Conservation (phyloP, 1,284 basidiomycete genomes). For the Ceratobasidium sp. region DNA sequence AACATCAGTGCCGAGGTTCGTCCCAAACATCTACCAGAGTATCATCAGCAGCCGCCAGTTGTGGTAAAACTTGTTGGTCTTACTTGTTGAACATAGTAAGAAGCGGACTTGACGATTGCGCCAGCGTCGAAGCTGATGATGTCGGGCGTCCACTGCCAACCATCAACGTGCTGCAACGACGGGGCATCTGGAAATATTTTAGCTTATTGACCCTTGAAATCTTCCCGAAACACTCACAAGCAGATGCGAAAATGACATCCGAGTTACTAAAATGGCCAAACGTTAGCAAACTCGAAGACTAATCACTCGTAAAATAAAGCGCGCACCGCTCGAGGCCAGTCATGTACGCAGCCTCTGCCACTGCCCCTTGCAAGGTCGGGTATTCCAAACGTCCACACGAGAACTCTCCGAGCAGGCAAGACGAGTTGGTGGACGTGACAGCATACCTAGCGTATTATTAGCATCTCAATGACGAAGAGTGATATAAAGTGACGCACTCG, state of each 20-base stretch:
- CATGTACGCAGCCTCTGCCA: conserved; percentile 58
- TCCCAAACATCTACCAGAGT: conserved; percentile 55
- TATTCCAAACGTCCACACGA: conserved; percentile 54
- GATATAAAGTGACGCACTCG: conserved; percentile 25
- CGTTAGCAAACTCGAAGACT: neutral
- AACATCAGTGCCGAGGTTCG: conserved; percentile 55
- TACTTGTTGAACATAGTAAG: conserved; percentile 57
- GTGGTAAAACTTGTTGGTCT: too few species aligned
- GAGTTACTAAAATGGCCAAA: conserved; percentile 53
- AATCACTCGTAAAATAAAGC: neutral
- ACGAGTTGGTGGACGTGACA: conserved; percentile 55
- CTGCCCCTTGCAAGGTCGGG: conserved; percentile 55
- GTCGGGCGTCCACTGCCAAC: conserved; percentile 59
- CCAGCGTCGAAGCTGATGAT: conserved; percentile 57
- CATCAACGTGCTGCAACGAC: conserved; percentile 54
- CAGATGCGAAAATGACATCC: conserved; percentile 56
- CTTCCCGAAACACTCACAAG: conserved; percentile 48
- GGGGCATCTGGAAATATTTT: conserved; percentile 46
- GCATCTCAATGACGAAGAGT: neutral
- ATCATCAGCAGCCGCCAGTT: too few species aligned
- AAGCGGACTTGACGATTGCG: conserved; percentile 54
- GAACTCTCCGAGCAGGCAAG: conserved; percentile 44
- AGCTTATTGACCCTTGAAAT: neutral
- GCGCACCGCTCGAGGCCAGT: conserved; percentile 55
- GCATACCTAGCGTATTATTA: conserved; percentile 12